Evolutionary conservation across 345 rosid species (phyloP), one percentile per base, ranked within the genome.

Genomic region (Dipteronia dyeriana): DNA sequence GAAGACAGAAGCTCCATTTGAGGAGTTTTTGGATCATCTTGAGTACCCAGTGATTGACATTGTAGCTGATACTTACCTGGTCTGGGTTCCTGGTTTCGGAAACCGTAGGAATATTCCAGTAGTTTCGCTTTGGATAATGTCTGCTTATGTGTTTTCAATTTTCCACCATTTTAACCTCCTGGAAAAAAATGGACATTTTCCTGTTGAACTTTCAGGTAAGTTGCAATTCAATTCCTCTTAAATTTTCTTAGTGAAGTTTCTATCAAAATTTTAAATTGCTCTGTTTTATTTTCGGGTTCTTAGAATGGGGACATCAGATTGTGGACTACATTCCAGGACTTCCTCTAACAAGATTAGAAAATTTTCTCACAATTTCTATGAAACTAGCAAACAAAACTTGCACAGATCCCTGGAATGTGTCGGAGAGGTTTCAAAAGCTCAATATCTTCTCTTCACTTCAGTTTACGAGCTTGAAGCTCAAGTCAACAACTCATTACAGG

Each of bases 1-100:
- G 5, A 79, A 84, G 70, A 76, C 86, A 86, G 79, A 78, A 47
- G 86, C 79, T 16, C 97, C 95, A 0, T 81, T 90, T 22, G 89
- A 85, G 70, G 23, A 56, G 69, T 71, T 90, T 1, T 87, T 91
- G 61, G 78, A 80, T 68, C 81, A 38, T 23, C 67, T 84, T 54
- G 71, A 80, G 5, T 78, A 62, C 6, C 82, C 73, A 1, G 78
- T 68, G 63, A 73, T 67, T 25, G 70, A 65, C 7, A 73, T 86
- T 17, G 64, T 86, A 10, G 82, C 78, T 0, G 89, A 86, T 49
- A 75, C 39, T 13, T 76, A 76, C 60, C 64, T 86, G 19, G 43
- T 43, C 0, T 86, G 82, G 86, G 85, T 63, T 1, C 63, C 76
- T 1, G 45, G 22, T 7, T 60, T 79, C 0, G 89, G 81, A 0